These are phyloP conservation scores for Vararia minispora DNA, from an alignment of 768 basidiomycete species.

Conservation along the genomic window DNA sequence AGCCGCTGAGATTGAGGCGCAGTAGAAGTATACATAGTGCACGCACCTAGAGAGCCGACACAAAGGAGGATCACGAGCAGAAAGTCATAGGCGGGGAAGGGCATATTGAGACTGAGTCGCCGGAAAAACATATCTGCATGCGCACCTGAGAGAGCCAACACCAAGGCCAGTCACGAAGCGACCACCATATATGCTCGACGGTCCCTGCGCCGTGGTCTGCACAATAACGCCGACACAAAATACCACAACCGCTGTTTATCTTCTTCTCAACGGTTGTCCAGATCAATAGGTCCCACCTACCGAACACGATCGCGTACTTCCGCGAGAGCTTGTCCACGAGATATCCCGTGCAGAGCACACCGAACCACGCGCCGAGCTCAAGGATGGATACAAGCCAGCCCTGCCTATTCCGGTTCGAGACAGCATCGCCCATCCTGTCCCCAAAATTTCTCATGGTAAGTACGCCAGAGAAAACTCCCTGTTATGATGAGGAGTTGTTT, in stretches of 20 bases:
- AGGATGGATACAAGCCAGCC: slow-evolving; percentile 70
- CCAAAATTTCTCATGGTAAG: slow-evolving; percentile 35
- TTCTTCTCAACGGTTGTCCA: background rate
- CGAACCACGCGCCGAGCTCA: slow-evolving; percentile 68
- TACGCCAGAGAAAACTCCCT: background rate
- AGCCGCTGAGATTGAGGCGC: too few relatives aligned
- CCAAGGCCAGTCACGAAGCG: slow-evolving; percentile 74
- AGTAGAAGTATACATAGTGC: too few relatives aligned
- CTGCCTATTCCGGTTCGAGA: slow-evolving; percentile 38
- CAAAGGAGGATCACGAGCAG: too few relatives aligned
- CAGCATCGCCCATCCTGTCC: slow-evolving; percentile 43
- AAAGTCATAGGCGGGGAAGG: slow-evolving; percentile 69
- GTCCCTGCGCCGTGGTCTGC: slow-evolving; percentile 45
- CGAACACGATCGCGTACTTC: slow-evolving; percentile 59
- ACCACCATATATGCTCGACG: slow-evolving; percentile 62
- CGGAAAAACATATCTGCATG: too few relatives aligned
- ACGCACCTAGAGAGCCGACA: too few relatives aligned
- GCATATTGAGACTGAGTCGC: too few relatives aligned
- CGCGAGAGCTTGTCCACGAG: slow-evolving; percentile 64
- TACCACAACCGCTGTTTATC: slow-evolving; percentile 8
- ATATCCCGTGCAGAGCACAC: slow-evolving; percentile 62
- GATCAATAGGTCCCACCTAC: slow-evolving; percentile 22
- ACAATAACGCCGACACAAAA: slow-evolving; percentile 55
- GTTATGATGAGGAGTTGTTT: slow-evolving; percentile 5
- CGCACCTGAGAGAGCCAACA: slow-evolving; percentile 69